Conservation (phyloP, 2,329 filamentous ascomycete species). For the Blastomyces parvus region DNA sequence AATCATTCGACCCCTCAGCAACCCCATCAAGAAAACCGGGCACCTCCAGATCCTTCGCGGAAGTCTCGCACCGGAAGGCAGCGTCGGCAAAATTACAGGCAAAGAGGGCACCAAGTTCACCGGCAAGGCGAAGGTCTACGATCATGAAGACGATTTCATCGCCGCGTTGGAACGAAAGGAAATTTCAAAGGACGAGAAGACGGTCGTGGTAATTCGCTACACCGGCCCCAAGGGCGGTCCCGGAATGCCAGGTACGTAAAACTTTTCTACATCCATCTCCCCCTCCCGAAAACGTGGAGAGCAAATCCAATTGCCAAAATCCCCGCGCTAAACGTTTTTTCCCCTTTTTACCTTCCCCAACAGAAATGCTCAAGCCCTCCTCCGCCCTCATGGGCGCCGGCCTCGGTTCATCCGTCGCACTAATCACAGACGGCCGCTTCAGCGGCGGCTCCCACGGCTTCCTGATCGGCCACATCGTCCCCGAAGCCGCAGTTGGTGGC, state of each 20-base stretch:
- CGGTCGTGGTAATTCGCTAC: slow-evolving; percentile 66
- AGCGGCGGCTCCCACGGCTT: slow-evolving; percentile 53
- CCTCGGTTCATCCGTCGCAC: slow-evolving; percentile 57
- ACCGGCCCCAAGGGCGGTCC: slow-evolving; percentile 64
- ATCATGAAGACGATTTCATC: slow-evolving; percentile 61
- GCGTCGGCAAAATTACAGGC: slow-evolving; percentile 66
- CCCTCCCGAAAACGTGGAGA: not conserved
- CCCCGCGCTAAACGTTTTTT: not conserved
- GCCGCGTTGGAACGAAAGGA: slow-evolving; percentile 55
- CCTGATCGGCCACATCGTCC: slow-evolving; percentile 53
- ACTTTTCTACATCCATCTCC: not conserved
- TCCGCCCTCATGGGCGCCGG: slow-evolving; percentile 66
- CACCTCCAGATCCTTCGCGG: slow-evolving; percentile 66
- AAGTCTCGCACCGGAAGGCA: slow-evolving; percentile 58
- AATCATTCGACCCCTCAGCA: slow-evolving; percentile 57
- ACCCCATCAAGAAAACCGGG: slow-evolving; percentile 61
- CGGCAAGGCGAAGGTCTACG: slow-evolving; percentile 61
- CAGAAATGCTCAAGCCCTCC: slow-evolving; percentile 62
- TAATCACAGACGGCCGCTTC: slow-evolving; percentile 71
- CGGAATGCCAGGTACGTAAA: slow-evolving; percentile 48
- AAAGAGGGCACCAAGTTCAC: slow-evolving; percentile 61
- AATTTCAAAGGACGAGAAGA: slow-evolving; percentile 67
- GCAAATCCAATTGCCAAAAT: not conserved
- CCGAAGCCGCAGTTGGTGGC: slow-evolving; percentile 80
- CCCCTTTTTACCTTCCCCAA: not conserved